These are phyloP conservation scores for Cucumis melo DNA, from an alignment of 306 rosid genomes.

Conservation along the genomic window DNA sequence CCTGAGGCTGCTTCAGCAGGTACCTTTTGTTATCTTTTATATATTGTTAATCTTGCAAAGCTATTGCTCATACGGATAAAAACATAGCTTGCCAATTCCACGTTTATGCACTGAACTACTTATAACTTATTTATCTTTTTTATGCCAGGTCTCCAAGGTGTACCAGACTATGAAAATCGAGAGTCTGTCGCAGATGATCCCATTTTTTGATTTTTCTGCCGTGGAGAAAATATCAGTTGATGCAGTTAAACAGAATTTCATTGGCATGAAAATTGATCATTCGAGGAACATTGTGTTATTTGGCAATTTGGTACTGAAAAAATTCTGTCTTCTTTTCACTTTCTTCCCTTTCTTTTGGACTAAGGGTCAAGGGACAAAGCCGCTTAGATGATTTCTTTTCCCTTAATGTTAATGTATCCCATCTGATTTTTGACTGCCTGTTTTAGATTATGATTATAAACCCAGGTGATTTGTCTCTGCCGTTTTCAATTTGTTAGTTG, in stretches of 20 bases:
- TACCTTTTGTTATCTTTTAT: constrained; percentile 8
- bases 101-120: background rate
- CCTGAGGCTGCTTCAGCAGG: constrained; percentile 95
- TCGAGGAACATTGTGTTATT: constrained; percentile 48
- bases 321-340: background rate
- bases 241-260: constrained; percentile 80
- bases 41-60: background rate
- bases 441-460: background rate
- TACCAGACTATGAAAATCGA: constrained; percentile 80
- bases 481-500: background rate
- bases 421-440: background rate
- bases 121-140: background rate
- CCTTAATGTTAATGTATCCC: background rate
- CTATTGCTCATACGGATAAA: background rate
- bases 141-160: constrained; percentile 64
- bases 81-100: background rate
- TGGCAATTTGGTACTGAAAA: constrained; percentile 29
- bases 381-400: background rate
- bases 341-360: background rate
- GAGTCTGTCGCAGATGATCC: constrained; percentile 63
- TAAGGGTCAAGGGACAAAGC: background rate
- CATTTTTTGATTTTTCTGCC: constrained; percentile 58
- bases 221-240: constrained; percentile 90
- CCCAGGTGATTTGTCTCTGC: background rate
- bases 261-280: constrained; percentile 85